phyloP scores from a whole-genome alignment of 2,329 filamentous ascomycete species.

The Myriosclerotinia duriaeana region DNA sequence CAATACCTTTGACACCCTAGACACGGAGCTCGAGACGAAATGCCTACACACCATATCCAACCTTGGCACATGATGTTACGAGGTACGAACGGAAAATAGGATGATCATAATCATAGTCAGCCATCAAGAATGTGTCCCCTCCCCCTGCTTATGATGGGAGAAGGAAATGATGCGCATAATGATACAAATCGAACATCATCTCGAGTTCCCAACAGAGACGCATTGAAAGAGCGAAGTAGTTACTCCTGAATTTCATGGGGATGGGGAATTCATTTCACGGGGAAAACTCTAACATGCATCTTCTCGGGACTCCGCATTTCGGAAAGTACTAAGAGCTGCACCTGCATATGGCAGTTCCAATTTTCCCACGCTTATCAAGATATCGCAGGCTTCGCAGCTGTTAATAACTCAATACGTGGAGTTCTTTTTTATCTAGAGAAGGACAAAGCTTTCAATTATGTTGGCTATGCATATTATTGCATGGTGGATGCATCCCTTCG shows the following conservation, averaged over 20 bases:
- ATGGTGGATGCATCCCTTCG: constrained; percentile 8
- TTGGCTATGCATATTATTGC: constrained; percentile 18
- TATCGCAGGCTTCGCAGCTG: constrained; percentile 1
- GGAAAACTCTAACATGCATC: constrained; percentile 1
- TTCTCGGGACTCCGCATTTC: constrained; percentile 23
- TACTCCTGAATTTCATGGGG: constrained; percentile 9
- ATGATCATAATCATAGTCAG: not conserved
- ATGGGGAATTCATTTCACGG: constrained; percentile 3
- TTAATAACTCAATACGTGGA: constrained; percentile 8
- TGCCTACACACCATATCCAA: constrained; percentile 27
- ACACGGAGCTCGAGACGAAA: constrained; percentile 34
- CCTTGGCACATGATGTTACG: constrained; percentile 6
- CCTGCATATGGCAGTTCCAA: constrained; percentile 25
- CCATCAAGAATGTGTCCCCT: not conserved
- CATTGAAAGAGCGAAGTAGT: not conserved
- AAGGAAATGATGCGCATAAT: constrained; percentile 8
- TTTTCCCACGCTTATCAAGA: constrained; percentile 15
- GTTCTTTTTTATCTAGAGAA: constrained; percentile 14
- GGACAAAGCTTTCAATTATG: constrained; percentile 10
- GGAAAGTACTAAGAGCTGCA: constrained; percentile 16
- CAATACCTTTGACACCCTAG: constrained; percentile 9
- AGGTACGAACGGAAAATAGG: not conserved
- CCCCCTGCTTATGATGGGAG: not conserved
- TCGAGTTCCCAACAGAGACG: not conserved
- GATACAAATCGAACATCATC: not conserved